Evolutionary conservation across 371 early-diverging fungal species (phyloP), one percentile per base, ranked within the genome.

Genomic region (Apophysomyces ossiformis): DNA sequence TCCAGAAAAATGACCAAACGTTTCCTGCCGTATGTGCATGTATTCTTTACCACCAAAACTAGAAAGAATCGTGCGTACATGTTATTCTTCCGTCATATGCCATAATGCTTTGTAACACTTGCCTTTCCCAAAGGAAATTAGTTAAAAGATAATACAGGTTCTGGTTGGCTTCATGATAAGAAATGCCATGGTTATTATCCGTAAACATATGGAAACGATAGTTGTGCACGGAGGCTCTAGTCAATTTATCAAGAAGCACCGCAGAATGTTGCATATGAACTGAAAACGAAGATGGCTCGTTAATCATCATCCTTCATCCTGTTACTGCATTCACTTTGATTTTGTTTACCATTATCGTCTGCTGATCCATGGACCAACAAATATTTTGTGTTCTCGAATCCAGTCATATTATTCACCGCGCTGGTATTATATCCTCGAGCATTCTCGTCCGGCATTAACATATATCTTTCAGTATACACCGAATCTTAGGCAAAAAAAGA

Each of bases 391-490:
- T 92, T 81, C 43, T 79, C 79, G 76, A 99, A 97, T 1, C 94
- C 95, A 0, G 85, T 85, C 89, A 93, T 90, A 64, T 93, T 90
- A 45, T 72, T 76, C 0, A 99, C 91, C 1, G 95, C 90, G 59
- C 93, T 92, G 15, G 78, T 44, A 41, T 78, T 79, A 80, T 98
- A 99, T 1, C 97, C 98, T 0, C 76, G 73, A 5, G 81, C 74
- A 71, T 98, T 98, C 59, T 77, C 37, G 45, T 80, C 46, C 9
- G 97, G 97, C 18, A 93, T 90, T 67, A 89, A 89, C 98, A 99
- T 96, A 76, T 95, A 98, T 56, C 99, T 85, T 76, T 99, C 99
- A 4, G 99, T 97, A 75, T 98, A 99, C 15, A 97, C 84, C 11
- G 96, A 90, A 76, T 99, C 96, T 84, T 65, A 41, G 8, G 13